phyloP scores from a whole-genome alignment of 176 grass and related monocot species.

The Carex parvula region DNA sequence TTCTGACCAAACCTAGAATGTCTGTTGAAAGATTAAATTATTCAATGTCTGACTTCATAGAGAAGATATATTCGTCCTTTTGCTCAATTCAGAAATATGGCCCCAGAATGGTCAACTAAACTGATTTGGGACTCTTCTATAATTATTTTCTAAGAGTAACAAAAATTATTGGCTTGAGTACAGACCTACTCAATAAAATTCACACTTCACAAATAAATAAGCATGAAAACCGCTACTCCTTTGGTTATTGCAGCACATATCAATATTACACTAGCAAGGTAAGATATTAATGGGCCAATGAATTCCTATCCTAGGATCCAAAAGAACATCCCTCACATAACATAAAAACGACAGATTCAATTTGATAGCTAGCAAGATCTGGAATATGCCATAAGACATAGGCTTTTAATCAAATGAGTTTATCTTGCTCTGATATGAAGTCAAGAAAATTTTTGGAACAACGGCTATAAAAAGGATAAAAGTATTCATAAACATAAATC shows the following conservation, averaged over 20 bases:
- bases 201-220: neutral
- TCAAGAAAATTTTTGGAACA: neutral
- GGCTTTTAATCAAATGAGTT: neutral
- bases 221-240: neutral
- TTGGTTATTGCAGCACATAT: neutral
- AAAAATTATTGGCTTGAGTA: neutral
- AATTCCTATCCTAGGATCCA: neutral
- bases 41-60: neutral
- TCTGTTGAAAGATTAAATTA: neutral
- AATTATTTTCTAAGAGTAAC: neutral
- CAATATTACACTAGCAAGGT: neutral
- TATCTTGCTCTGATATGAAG: neutral
- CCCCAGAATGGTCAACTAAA: neutral
- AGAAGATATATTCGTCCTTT: neutral
- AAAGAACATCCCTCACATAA: neutral
- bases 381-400: neutral
- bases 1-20: neutral
- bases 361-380: neutral
- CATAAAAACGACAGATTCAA: neutral
- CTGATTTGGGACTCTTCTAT: neutral
- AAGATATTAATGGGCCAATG: neutral
- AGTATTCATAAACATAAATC: neutral
- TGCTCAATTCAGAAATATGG: neutral
- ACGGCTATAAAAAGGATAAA: neutral
- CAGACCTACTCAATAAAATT: constrained; percentile 1